Evolutionary conservation across 805 yeast genomes (phyloP).

Genomic region (Wickerhamomyces xylosicus): DNA sequence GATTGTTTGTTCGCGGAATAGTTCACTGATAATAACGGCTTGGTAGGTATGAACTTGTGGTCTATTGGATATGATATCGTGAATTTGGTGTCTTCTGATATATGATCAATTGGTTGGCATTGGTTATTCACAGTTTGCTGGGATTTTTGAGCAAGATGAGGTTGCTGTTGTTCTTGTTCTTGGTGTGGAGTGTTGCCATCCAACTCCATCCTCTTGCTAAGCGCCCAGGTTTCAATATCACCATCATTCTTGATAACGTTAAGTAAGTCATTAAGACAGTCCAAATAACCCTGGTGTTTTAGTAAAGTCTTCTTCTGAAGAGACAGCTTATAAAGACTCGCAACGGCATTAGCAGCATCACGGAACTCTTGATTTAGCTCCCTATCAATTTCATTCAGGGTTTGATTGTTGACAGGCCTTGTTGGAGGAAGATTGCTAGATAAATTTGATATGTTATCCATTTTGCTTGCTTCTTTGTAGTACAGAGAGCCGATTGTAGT

Average conservation of each 20-base stretch:
- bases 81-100: background rate
- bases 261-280: slow-evolving; percentile 48
- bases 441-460: slow-evolving; percentile 50
- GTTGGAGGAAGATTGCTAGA: slow-evolving; percentile 46
- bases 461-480: slow-evolving; percentile 12
- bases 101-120: background rate
- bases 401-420: slow-evolving; percentile 33
- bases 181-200: slow-evolving; percentile 6
- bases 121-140: background rate
- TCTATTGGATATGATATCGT: background rate
- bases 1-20: background rate
- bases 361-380: slow-evolving; percentile 58
- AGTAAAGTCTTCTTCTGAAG: slow-evolving; percentile 35
- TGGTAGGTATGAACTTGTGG: background rate
- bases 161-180: background rate
- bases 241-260: slow-evolving; percentile 25
- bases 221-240: slow-evolving; percentile 44
- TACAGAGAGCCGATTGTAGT: background rate
- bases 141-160: background rate
- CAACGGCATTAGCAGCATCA: slow-evolving; percentile 62
- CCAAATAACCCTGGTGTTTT: slow-evolving; percentile 48
- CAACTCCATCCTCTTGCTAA: slow-evolving; percentile 36
- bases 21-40: background rate
- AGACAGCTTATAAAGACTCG: slow-evolving; percentile 51
- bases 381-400: slow-evolving; percentile 35